phyloP scores from a whole-genome alignment of 768 basidiomycete species.

The Sutorius australiensis region DNA sequence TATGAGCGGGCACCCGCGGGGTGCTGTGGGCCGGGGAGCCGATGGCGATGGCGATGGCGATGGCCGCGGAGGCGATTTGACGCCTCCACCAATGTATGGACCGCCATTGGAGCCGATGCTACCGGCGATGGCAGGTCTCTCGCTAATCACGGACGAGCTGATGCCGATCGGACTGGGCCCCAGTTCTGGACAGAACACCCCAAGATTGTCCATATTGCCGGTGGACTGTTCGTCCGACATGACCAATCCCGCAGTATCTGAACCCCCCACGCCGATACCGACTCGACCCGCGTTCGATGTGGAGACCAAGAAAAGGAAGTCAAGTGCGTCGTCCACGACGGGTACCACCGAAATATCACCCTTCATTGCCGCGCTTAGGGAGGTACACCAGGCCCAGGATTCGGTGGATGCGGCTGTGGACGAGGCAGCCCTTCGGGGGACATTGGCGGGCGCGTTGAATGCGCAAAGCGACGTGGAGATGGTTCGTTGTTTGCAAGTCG shows the following conservation, averaged over 20 bases:
- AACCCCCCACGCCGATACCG: slow-evolving; percentile 9
- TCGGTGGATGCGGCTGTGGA: slow-evolving; percentile 21
- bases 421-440: slow-evolving; percentile 21
- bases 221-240: background rate
- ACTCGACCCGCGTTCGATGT: slow-evolving; percentile 6
- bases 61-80: background rate
- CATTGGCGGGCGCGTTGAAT: slow-evolving; percentile 13
- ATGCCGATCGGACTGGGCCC: background rate
- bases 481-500: slow-evolving; percentile 23
- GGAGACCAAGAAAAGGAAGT: background rate
- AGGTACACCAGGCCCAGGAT: slow-evolving; percentile 23
- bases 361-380: slow-evolving; percentile 12
- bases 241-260: background rate
- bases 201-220: background rate
- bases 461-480: slow-evolving; percentile 17
- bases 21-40: background rate
- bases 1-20: background rate
- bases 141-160: background rate
- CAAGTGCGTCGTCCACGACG: background rate
- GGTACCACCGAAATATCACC: background rate
- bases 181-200: background rate
- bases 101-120: background rate
- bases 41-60: too few species aligned
- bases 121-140: background rate
- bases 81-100: slow-evolving; percentile 9